Evolutionary conservation across 2,329 filamentous ascomycete genomes (phyloP).

Genomic region (Neonectria magnoliae): DNA sequence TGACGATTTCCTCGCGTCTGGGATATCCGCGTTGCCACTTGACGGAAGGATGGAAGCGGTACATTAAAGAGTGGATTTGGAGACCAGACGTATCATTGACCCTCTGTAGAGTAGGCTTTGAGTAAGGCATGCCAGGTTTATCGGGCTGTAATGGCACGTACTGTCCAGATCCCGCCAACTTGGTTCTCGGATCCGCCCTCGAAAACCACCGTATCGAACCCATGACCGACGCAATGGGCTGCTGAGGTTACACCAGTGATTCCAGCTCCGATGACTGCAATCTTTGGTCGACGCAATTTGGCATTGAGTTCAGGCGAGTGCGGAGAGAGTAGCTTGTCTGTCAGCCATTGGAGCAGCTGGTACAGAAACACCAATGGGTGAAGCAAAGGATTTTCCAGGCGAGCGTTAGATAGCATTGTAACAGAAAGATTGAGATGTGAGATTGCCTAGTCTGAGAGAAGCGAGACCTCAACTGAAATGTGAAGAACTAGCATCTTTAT

Average conservation of each 20-base stretch:
- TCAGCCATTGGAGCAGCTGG: conserved; percentile 71
- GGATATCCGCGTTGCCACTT: conserved; percentile 82
- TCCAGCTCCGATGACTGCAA: conserved; percentile 76
- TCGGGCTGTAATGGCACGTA: conserved; percentile 49
- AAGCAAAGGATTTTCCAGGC: conserved; percentile 54
- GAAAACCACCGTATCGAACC: conserved; percentile 83
- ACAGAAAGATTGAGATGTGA: background rate
- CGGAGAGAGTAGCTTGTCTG: conserved; percentile 74
- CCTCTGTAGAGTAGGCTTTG: conserved; percentile 54
- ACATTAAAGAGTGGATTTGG: conserved; percentile 89
- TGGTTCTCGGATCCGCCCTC: conserved; percentile 74
- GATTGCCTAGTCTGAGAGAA: background rate
- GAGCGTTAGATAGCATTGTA: conserved; percentile 46
- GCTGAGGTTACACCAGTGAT: conserved; percentile 82
- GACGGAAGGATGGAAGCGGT: conserved; percentile 85
- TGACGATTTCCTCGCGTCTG: conserved; percentile 77
- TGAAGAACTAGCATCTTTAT: background rate
- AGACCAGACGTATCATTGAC: conserved; percentile 86
- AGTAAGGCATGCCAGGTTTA: conserved; percentile 8
- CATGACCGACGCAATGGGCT: conserved; percentile 85
- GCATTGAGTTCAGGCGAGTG: conserved; percentile 69
- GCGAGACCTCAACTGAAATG: background rate
- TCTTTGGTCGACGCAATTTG: conserved; percentile 68
- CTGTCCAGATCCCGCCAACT: conserved; percentile 84
- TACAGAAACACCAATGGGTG: conserved; percentile 71